phyloP scores from a whole-genome alignment of 768 basidiomycete genomes.

The Tubosaeta brunneosetosa region DNA sequence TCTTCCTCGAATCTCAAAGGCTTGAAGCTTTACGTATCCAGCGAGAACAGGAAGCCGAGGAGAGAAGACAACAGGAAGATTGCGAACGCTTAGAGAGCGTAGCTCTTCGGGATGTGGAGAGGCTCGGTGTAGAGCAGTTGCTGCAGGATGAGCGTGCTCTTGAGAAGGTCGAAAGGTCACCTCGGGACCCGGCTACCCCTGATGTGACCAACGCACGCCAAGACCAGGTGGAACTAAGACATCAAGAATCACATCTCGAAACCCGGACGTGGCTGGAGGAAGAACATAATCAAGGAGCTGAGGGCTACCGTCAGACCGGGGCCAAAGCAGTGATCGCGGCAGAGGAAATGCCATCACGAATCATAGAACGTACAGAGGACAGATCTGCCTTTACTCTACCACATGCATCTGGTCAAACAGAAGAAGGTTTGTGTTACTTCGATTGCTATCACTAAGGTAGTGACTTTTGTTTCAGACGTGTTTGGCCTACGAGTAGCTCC shows the following conservation, averaged over 20 bases:
- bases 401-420: background rate
- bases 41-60: conserved; percentile 26
- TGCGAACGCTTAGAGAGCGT: conserved; percentile 31
- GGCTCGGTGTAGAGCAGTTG: conserved; percentile 20
- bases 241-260: background rate
- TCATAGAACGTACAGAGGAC: conserved; percentile 1
- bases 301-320: conserved; percentile 1
- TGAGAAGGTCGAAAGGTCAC: background rate
- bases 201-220: conserved; percentile 27
- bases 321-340: background rate
- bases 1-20: conserved; percentile 39
- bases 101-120: conserved; percentile 32
- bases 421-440: conserved; percentile 23
- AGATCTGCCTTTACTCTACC: background rate
- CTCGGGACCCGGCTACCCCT: conserved; percentile 13
- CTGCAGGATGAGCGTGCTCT: conserved; percentile 26
- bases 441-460: background rate
- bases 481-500: conserved; percentile 47
- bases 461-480: conserved; percentile 43
- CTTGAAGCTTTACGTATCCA: conserved; percentile 35
- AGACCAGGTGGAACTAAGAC: conserved; percentile 12
- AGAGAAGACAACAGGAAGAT: conserved; percentile 16
- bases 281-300: conserved; percentile 1
- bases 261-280: background rate
- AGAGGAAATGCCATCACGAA: background rate